Conservation (phyloP, 2,329 filamentous ascomycete species). For the Emergomyces orientalis region DNA sequence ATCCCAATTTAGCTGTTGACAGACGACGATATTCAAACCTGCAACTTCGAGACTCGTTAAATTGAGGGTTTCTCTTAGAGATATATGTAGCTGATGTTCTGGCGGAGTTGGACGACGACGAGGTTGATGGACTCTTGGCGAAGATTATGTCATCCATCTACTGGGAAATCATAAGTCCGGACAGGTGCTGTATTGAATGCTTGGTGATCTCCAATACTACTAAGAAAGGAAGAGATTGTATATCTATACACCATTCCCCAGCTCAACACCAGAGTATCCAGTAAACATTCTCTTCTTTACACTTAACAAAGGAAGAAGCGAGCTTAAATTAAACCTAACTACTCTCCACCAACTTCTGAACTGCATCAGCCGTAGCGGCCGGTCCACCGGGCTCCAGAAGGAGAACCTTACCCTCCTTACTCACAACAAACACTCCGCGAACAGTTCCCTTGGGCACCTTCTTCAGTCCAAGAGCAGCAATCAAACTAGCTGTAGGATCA, state of each 20-base stretch:
- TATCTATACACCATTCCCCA: too few species aligned
- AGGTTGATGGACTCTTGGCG: background rate
- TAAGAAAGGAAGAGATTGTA: too few species aligned
- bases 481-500: slow-evolving; percentile 64
- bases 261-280: too few species aligned
- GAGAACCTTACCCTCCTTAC: slow-evolving; percentile 72
- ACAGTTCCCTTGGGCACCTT: slow-evolving; percentile 71
- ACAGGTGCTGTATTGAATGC: too few species aligned
- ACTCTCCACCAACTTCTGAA: slow-evolving; percentile 58
- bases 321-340: slow-evolving; percentile 13
- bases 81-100: background rate
- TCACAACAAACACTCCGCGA: slow-evolving; percentile 79
- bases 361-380: slow-evolving; percentile 64
- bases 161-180: background rate
- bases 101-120: background rate
- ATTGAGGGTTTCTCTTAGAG: background rate
- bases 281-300: background rate
- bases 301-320: background rate
- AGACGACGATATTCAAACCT: background rate
- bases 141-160: background rate
- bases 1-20: slow-evolving; percentile 14
- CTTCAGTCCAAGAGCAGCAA: slow-evolving; percentile 79
- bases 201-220: too few species aligned
- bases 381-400: slow-evolving; percentile 67
- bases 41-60: background rate